Conservation (phyloP, 179 eudicot genomes). For the Heliamphora pulchella region DNA sequence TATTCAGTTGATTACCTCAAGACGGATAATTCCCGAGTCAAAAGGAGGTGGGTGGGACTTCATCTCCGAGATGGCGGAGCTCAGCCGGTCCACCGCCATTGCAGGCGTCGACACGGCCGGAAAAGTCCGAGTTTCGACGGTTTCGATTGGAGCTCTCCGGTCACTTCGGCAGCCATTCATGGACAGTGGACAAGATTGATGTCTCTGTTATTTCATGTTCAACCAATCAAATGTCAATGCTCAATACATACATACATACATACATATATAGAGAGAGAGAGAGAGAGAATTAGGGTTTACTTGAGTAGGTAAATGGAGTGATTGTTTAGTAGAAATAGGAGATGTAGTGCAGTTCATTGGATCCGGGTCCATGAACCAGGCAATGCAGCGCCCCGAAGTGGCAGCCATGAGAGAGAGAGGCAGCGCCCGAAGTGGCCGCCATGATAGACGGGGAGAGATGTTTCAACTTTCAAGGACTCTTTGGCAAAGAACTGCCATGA, state of each 20-base stretch:
- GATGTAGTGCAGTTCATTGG: slow-evolving; percentile 15
- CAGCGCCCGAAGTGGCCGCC: not conserved
- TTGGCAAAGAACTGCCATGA: too few relatives aligned
- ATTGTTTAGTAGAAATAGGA: not conserved
- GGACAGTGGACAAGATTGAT: slow-evolving; percentile 33
- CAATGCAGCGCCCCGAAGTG: slow-evolving; percentile 17
- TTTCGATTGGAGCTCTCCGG: slow-evolving; percentile 41
- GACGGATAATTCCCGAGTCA: slow-evolving; percentile 70
- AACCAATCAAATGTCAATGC: not conserved
- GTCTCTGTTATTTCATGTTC: slow-evolving; percentile 20
- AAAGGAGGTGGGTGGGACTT: slow-evolving; percentile 34
- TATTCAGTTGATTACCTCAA: slow-evolving; percentile 44
- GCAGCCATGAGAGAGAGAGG: slow-evolving; percentile 21
- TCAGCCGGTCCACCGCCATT: slow-evolving; percentile 49
- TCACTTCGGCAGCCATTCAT: slow-evolving; percentile 78
- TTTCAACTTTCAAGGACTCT: too few relatives aligned
- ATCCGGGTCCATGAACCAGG: slow-evolving; percentile 15
- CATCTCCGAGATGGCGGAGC: slow-evolving; percentile 39
- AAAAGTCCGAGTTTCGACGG: slow-evolving; percentile 51
- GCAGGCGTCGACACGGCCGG: slow-evolving; percentile 35
- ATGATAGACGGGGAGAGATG: too few relatives aligned
- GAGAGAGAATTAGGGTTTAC: not conserved
- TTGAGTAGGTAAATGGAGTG: slow-evolving; percentile 19
- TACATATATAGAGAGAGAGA: not conserved
- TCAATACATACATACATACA: not conserved